Evolutionary conservation across 257 asterid genomes (phyloP).

Genomic region (Nicotiana obtusifolia): DNA sequence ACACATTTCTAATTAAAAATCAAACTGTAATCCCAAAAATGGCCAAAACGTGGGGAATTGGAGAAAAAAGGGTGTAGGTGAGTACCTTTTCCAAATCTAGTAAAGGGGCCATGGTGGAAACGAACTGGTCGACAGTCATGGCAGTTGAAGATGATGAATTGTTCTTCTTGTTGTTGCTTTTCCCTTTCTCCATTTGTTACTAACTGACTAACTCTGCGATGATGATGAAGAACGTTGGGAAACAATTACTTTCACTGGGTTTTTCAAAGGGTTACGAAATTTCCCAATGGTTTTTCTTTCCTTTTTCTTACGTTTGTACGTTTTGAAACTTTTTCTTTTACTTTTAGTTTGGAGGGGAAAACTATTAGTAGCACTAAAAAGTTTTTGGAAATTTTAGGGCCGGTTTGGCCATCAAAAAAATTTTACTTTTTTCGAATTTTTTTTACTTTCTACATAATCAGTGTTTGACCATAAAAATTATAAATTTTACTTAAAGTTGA

Average conservation of each 20-base stretch:
- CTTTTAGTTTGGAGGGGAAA: too few relatives aligned
- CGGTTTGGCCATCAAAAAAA: too few relatives aligned
- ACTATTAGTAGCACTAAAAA: too few relatives aligned
- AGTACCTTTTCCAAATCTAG: slow-evolving; percentile 86
- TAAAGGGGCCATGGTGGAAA: slow-evolving; percentile 83
- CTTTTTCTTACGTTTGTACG: too few relatives aligned
- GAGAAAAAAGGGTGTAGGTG: neutral
- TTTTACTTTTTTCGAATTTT: too few relatives aligned
- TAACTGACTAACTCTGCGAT: neutral
- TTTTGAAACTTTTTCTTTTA: too few relatives aligned
- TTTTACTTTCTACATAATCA: too few relatives aligned
- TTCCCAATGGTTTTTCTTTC: too few relatives aligned
- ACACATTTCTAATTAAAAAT: neutral
- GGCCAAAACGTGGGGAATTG: neutral
- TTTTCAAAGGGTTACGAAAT: neutral
- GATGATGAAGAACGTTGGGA: neutral
- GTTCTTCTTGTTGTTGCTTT: slow-evolving; percentile 17
- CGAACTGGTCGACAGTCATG: slow-evolving; percentile 74
- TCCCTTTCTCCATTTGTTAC: slow-evolving; percentile 54
- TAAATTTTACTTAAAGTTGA: too few relatives aligned
- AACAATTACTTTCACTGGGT: neutral
- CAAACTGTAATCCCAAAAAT: neutral
- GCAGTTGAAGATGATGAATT: slow-evolving; percentile 17
- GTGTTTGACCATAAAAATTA: too few relatives aligned
- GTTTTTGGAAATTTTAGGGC: too few relatives aligned